Evolutionary conservation across 257 asterid species (phyloP), one percentile per base, ranked within the genome.

Genomic region (Solanum peruvianum): DNA sequence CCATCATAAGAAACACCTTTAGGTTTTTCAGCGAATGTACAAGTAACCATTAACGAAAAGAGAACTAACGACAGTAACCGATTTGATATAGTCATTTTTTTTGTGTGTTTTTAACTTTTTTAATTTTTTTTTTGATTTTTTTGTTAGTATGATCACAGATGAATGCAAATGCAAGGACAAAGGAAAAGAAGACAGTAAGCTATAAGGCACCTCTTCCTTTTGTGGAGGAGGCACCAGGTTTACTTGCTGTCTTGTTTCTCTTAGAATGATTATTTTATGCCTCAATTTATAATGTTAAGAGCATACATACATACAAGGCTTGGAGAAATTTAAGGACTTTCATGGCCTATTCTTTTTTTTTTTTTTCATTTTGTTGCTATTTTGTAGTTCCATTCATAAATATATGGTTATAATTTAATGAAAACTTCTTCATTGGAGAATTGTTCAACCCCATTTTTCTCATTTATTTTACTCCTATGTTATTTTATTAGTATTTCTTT

Each of bases 1-100:
- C n/a, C 87, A 75, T 94, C 97, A 78, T 94, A 94, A 0, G 92
- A 83, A 10, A 93, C 96, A n/a, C 37, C 82, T 35, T 11, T 72
- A 29, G 83, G 7, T 20, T 25, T 49, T n/a, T 85, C 81, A 1
- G 84, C 84, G 2, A 42, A 88, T 90, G 3, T 88, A 87, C 20
- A 39, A 39, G 84, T 11, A 86, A 39, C 73, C 58, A 72, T 35
- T 72, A 86, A 31, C 27, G 73, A 86, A 47, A 86, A 41, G 47
- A 86, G 23, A 35, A 11, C 42, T 14, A 86, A 35, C 84, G 18
- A 41, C 69, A 72, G 4, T 10, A 72, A 76, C n/a, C 72, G 70
- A 33, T 70, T 52, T 21, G 84, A 60, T 49, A 31, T 72, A 37
- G 73, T 73, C 87, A 86, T 85, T 5, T 37, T 37, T 84, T 75